Percentiles rank a stretch among this genome's conserved stretches.
Evolutionary conservation across 2,329 filamentous ascomycete species (phyloP).

Genomic region (Fusarium torulosum): DNA sequence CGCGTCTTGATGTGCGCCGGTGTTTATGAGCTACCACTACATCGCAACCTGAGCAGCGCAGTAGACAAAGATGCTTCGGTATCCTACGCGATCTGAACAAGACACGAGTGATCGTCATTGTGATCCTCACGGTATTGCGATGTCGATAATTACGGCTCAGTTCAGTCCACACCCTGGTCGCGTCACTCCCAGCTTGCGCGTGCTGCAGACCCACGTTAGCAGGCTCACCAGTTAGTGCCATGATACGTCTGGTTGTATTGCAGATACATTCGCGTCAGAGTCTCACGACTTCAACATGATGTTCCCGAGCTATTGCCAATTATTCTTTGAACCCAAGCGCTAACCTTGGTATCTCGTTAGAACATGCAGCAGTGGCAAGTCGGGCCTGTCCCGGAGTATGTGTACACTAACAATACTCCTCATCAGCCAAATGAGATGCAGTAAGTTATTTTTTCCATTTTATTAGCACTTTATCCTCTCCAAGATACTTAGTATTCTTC

Average conservation of each 20-base stretch:
- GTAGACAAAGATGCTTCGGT: not conserved
- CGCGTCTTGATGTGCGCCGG: conserved; percentile 28
- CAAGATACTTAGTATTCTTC: conserved; percentile 19
- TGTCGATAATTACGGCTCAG: conserved; percentile 29
- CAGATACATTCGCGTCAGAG: conserved; percentile 20
- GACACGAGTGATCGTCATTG: conserved; percentile 1
- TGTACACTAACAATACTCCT: conserved; percentile 67
- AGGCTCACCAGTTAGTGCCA: conserved; percentile 38
- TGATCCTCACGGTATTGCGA: conserved; percentile 17
- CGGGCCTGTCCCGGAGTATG: conserved; percentile 70
- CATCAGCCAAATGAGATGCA: conserved; percentile 69
- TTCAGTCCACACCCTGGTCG: conserved; percentile 45
- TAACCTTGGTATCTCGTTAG: conserved; percentile 52
- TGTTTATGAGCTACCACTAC: conserved; percentile 1
- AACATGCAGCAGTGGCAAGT: conserved; percentile 73
- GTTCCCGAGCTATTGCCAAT: conserved; percentile 19
- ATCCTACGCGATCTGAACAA: not conserved
- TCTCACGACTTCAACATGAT: conserved; percentile 25
- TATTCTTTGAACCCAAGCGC: conserved; percentile 15
- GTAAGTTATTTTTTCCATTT: conserved; percentile 65
- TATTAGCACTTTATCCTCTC: conserved; percentile 48
- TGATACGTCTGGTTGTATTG: conserved; percentile 32
- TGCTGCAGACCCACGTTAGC: conserved; percentile 45
- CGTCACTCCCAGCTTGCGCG: conserved; percentile 44
- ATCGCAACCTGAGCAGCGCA: not conserved